phyloP scores from a whole-genome alignment of 2,329 filamentous ascomycete genomes.

The Zopfia rhizophila region DNA sequence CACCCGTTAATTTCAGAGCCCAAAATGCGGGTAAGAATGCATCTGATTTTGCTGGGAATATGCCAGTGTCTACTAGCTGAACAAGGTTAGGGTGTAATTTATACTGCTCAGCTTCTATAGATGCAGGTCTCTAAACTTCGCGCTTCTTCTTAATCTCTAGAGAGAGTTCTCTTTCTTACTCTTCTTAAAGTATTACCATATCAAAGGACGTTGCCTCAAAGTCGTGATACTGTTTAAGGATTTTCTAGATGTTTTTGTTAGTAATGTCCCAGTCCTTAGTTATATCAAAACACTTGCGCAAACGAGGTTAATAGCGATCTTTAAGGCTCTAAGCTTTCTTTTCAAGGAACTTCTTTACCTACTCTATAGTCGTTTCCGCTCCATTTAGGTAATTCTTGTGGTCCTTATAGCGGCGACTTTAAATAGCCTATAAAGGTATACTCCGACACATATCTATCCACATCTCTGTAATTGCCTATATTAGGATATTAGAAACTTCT shows the following conservation, averaged over 20 bases:
- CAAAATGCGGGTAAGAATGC: conserved; percentile 61
- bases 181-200: conserved; percentile 64
- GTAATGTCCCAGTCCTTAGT: conserved; percentile 23
- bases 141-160: conserved; percentile 72
- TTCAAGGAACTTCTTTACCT: conserved; percentile 63
- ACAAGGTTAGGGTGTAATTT: conserved; percentile 56
- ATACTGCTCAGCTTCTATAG: conserved; percentile 55
- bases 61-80: conserved; percentile 54
- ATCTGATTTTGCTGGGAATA: conserved; percentile 28
- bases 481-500: conserved; percentile 65
- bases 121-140: conserved; percentile 62
- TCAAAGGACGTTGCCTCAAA: conserved; percentile 42
- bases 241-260: conserved; percentile 30
- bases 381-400: conserved; percentile 53
- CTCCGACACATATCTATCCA: conserved; percentile 60
- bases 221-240: conserved; percentile 31
- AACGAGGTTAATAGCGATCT: conserved; percentile 60
- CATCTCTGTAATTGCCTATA: conserved; percentile 70
- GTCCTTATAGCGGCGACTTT: conserved; percentile 64
- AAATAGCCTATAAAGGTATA: conserved; percentile 69
- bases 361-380: conserved; percentile 21
- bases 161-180: conserved; percentile 74
- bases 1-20: conserved; percentile 55
- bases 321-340: conserved; percentile 64
- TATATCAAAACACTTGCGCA: neutral